A percentile compares a stretch with the other conserved stretches of the same genome.
Conservation (phyloP, 441 rosid genomes). For the Melianthus villosus region DNA sequence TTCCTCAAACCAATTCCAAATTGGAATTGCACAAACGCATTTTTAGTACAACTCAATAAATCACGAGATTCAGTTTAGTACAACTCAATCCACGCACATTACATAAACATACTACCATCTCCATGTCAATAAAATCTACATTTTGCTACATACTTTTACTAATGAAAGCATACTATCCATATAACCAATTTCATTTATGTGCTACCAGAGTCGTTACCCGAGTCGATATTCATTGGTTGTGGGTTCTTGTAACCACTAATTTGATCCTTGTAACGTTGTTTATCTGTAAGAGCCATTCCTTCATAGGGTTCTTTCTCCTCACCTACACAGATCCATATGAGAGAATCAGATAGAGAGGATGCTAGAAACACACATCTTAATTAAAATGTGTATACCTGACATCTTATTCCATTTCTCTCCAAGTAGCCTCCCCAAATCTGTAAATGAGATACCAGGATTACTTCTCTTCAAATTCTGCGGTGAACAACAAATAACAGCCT, state of each 20-base stretch:
- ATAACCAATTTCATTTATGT: constrained; percentile 7
- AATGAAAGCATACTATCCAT: background rate
- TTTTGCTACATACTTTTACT: too few relatives aligned
- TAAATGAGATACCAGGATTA: constrained; percentile 60
- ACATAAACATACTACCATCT: too few relatives aligned
- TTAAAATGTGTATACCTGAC: constrained; percentile 32
- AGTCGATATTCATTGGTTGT: constrained; percentile 45
- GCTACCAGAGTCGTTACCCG: constrained; percentile 41
- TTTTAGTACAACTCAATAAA: too few relatives aligned
- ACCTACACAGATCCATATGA: constrained; percentile 20
- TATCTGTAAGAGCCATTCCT: constrained; percentile 66
- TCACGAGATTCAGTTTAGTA: too few relatives aligned
- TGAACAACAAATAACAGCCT: constrained; percentile 5
- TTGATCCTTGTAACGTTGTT: constrained; percentile 53
- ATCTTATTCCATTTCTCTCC: constrained; percentile 75
- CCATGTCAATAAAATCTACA: too few relatives aligned
- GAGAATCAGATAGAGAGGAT: too few relatives aligned
- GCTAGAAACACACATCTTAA: background rate
- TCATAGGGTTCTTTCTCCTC: constrained; percentile 77
- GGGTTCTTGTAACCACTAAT: constrained; percentile 58
- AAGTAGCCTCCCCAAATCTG: constrained; percentile 42
- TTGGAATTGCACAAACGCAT: too few relatives aligned
- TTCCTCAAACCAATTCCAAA: too few relatives aligned
- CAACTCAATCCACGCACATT: too few relatives aligned
- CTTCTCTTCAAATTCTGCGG: constrained; percentile 58